A percentile compares a stretch with the other conserved stretches of the same genome.
These are phyloP conservation scores for Podaxis sp. DNA, from an alignment of 768 basidiomycete genomes.

Conservation along the genomic window DNA sequence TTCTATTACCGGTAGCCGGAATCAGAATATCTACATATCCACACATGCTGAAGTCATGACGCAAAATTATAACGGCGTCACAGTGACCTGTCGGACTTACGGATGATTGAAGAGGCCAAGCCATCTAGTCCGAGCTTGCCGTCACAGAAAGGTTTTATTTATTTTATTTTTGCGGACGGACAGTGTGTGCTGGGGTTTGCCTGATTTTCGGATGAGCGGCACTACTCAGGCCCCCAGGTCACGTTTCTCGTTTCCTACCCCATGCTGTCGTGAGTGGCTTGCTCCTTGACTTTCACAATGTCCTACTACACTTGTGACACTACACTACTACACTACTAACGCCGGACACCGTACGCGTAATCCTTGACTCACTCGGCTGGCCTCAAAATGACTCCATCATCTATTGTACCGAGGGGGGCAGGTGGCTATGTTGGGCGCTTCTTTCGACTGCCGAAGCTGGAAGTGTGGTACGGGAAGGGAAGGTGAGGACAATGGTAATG, in stretches of 20 bases:
- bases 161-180: slow-evolving; percentile 11
- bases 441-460: neutral
- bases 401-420: neutral
- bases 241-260: slow-evolving; percentile 15
- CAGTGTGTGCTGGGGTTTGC: slow-evolving; percentile 2
- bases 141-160: slow-evolving; percentile 12
- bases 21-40: neutral
- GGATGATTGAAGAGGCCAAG: neutral
- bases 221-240: slow-evolving; percentile 15
- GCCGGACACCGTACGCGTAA: neutral
- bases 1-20: neutral
- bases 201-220: slow-evolving; percentile 9
- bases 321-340: neutral
- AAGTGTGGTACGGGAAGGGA: neutral
- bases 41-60: neutral
- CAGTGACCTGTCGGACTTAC: neutral
- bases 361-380: neutral
- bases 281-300: slow-evolving; percentile 9
- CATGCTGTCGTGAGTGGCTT: slow-evolving; percentile 8
- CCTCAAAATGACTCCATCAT: slow-evolving; percentile 3
- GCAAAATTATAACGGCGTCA: slow-evolving; percentile 1
- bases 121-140: neutral
- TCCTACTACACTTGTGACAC: neutral
- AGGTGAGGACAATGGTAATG: neutral
- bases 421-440: slow-evolving; percentile 1